Conservation (phyloP, 768 basidiomycete species). For the Rhizopogon vulgaris region DNA sequence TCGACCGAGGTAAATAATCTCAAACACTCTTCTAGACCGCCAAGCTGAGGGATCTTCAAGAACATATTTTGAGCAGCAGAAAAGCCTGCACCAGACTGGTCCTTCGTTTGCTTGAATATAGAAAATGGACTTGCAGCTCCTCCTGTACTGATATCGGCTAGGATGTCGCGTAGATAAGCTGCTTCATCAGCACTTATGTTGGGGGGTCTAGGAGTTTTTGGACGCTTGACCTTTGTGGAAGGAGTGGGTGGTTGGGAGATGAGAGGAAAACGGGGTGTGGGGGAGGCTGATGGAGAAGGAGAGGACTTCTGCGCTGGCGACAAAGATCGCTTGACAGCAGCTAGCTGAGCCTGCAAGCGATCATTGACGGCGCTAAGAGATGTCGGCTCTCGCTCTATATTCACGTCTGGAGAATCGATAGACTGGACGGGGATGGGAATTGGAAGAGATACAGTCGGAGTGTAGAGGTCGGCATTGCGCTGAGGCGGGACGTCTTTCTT, state of each 20-base stretch:
- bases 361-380: constrained; percentile 22
- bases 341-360: constrained; percentile 17
- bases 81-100: constrained; percentile 11
- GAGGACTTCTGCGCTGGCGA: constrained; percentile 14
- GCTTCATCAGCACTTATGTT: constrained; percentile 53
- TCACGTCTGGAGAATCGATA: constrained; percentile 1
- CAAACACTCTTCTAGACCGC: constrained; percentile 73
- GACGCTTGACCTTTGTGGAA: constrained; percentile 26
- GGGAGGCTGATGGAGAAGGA: constrained; percentile 14
- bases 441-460: constrained; percentile 7
- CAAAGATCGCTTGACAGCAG: constrained; percentile 20
- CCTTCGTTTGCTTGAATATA: constrained; percentile 38
- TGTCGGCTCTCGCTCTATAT: constrained; percentile 13
- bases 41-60: constrained; percentile 29
- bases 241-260: constrained; percentile 25
- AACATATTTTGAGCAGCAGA: constrained; percentile 20
- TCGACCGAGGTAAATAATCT: constrained; percentile 92
- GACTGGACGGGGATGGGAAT: constrained; percentile 6
- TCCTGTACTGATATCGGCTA: constrained; percentile 54
- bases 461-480: constrained; percentile 22
- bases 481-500: constrained; percentile 20
- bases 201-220: constrained; percentile 41
- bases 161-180: constrained; percentile 61
- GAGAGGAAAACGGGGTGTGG: constrained; percentile 14
- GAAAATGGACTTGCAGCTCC: constrained; percentile 40